Conservation (phyloP, 345 rosid genomes). For the Camelina laxa region DNA sequence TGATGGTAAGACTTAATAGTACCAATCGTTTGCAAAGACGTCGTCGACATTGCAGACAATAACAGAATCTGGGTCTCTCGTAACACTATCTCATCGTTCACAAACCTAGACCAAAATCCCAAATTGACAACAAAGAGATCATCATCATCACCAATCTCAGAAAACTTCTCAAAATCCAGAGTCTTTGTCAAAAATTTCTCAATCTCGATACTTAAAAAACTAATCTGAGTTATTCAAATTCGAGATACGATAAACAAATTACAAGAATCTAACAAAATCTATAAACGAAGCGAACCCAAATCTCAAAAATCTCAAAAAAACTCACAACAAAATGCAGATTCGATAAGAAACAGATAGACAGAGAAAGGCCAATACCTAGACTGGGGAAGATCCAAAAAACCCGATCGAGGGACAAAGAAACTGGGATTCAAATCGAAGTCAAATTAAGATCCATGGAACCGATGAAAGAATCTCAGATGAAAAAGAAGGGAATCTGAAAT, state of each 20-base stretch:
- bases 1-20: slow-evolving; percentile 62
- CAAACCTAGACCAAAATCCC: slow-evolving; percentile 14
- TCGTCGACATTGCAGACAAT: slow-evolving; percentile 37
- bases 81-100: not conserved
- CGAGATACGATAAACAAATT: not conserved
- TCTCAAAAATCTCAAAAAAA: not conserved
- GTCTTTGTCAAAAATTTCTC: not conserved
- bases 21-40: slow-evolving; percentile 42
- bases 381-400: slow-evolving; percentile 8
- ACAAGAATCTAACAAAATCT: not conserved
- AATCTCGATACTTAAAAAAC: not conserved
- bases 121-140: not conserved
- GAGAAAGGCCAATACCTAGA: not conserved
- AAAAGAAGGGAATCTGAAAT: slow-evolving; percentile 9
- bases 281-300: slow-evolving; percentile 28
- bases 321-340: slow-evolving; percentile 35
- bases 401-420: not conserved
- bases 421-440: slow-evolving; percentile 21
- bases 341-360: not conserved
- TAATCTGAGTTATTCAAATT: not conserved
- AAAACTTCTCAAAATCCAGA: slow-evolving; percentile 15
- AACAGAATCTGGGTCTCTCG: not conserved
- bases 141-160: slow-evolving; percentile 17
- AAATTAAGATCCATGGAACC: slow-evolving; percentile 12
- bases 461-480: slow-evolving; percentile 10